Base-by-base conservation (phyloP, 2,329 filamentous ascomycete species). In the Pyrenophora teres region DNA sequence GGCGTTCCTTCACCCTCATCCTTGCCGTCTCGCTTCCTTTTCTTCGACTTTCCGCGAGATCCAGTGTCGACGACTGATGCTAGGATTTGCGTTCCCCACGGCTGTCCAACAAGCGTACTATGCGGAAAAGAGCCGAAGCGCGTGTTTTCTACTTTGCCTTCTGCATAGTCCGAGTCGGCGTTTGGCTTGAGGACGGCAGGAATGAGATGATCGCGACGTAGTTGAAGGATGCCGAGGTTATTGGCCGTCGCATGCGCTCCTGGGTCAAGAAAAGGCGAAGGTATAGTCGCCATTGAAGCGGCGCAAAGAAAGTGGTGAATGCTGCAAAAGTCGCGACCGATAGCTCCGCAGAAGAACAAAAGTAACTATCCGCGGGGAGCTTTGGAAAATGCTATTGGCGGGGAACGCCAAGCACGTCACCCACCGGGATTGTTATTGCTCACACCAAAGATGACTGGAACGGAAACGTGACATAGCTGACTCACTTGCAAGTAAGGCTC, bases 1-100 rank as follows among this genome's bases (percentile, higher is more conserved):
- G 58, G 32, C 25, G 59, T 57, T 3, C 53, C 55, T 21, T 54
- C 55, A 13, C 54, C 61, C 30, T 69, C 64, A 40, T 74, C 71
- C 27, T 70, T 68, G 27, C 67, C 72, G 16, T 75, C 76, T 43
- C 76, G 69, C 64, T 80, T 81, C 47, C 83, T 79, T 73, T 79
- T 77, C 65, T 68, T 69, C 6, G 61, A 64, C 44, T 88, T 83
- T 30, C 91, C 91, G 63, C 92, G 81, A n/a, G 91, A 94, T 10
- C 92, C 92, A 0, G 92, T 97, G 67, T 97, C 90, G 50, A 97
- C 92, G 27, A 87, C 85, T 1, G 92, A 96, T 6, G 94, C 94
- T 40, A 90, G 83, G 18, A 97, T 87, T 71, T 97, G 94, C 6
- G 89, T 91, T 23, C 94, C 94, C 93, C 93, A 97, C 36, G 90